phyloP scores from a whole-genome alignment of 2,329 filamentous ascomycete species.

The Parafenestella ontariensis region DNA sequence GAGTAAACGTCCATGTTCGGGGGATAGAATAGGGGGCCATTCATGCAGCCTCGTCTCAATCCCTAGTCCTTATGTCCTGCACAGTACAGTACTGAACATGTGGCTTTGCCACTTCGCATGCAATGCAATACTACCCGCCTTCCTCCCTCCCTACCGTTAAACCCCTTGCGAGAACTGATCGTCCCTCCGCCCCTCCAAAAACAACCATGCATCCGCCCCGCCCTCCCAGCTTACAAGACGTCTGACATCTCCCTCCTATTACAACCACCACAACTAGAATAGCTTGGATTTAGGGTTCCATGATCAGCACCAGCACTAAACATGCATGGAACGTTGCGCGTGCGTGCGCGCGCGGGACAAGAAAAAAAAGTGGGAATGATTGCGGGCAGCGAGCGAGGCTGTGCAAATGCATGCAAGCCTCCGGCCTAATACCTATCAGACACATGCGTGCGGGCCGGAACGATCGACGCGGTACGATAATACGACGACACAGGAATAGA shows the following conservation, averaged over 20 bases:
- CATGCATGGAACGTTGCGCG: constrained; percentile 12
- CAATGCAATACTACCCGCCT: too few species aligned
- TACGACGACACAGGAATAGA: background rate
- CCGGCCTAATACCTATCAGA: constrained; percentile 25
- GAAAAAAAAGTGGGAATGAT: constrained; percentile 5
- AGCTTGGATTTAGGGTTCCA: background rate
- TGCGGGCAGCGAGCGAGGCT: constrained; percentile 22
- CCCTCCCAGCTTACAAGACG: too few species aligned
- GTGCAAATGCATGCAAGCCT: constrained; percentile 14
- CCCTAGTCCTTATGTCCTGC: background rate
- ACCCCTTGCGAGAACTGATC: too few species aligned
- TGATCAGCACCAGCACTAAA: constrained; percentile 19
- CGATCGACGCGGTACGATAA: constrained; percentile 5
- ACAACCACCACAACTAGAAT: too few species aligned
- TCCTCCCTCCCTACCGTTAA: too few species aligned
- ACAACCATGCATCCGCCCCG: background rate
- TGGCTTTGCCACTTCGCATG: background rate
- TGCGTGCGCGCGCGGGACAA: too few species aligned
- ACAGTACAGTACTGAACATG: too few species aligned
- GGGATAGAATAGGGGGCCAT: background rate
- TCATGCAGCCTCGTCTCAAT: background rate
- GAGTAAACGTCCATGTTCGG: background rate
- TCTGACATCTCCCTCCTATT: too few species aligned
- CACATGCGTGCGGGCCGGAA: constrained; percentile 16
- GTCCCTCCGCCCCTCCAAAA: too few species aligned